Base-by-base conservation (phyloP, 768 basidiomycete species). In the Pleurotus salmoneostramineus region DNA sequence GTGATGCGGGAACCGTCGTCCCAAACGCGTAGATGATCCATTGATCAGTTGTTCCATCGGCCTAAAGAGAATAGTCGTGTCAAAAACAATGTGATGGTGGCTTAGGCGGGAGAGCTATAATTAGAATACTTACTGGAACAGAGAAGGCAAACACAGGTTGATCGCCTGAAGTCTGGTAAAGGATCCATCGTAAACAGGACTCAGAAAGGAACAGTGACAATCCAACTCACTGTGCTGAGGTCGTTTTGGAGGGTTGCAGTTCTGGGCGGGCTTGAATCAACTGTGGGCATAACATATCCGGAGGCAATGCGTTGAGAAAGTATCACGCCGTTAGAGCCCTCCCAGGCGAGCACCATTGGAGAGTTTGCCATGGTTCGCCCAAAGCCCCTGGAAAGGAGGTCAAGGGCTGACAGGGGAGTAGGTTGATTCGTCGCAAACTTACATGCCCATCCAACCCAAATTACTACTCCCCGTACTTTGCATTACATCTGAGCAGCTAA, bases 301-400 rank as follows among this genome's bases (percentile, higher is more conserved):
- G 76, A 61, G 0, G 88, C 83, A 33, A 68, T 71, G 15, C 88
- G 79, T 65, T 91, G 89, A 5, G 86, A 88, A 21, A 91, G 68
- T 10, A 86, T 88, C 58, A 88, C 73, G 17, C 84, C 83, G 61
- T 88, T 83, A 11, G 70, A 67, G 64, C 88, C 86, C 5, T 80
- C 72, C 89, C 88, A 91, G 76, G 84, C 81, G 33, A 90, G 84
- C 58, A 91, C 84, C 87, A 91, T 89, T 0, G 83, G 79, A 5
- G 78, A 72, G 61, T 77, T 72, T 1, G 74, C 66, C 86, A 88
- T 87, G 57, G 68, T 62, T 6, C 58, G 61, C 21, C 86, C 86
- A 63, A 84, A 88, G 4, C 86, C 86, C 65, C 85, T 88, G 63
- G 7, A 63, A 21, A 47, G 50, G 3, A n/a, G 32, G 45, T 27